Base-by-base conservation (phyloP, 2,329 filamentous ascomycete genomes). In the Arthrobotrys sphaeroides region DNA sequence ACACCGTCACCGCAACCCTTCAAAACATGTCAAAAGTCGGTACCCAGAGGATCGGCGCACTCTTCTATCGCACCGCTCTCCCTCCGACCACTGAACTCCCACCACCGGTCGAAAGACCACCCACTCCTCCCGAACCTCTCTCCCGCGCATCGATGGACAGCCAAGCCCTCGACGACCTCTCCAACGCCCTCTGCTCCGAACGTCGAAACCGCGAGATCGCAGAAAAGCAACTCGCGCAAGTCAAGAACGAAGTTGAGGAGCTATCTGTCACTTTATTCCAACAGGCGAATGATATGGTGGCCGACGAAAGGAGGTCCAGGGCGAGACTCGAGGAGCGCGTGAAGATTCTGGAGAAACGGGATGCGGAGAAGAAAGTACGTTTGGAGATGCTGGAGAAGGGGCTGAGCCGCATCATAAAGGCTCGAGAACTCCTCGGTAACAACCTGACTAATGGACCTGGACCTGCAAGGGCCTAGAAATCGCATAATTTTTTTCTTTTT, bases 231-330 rank as follows among this genome's bases (percentile, higher is more conserved):
- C 84, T 92, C 18, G 86, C 85, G 77, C 87, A 88, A 57, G 90
- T 91, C 59, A 89, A 88, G 80, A 85, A 84, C 10, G 92, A 95
- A 84, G 87, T 94, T 18, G 92, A 94, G 83, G 92, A 95, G 83
- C 84, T 95, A 77, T 91, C 88, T 80, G 90, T 88, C 18, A 87
- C 87, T 59, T 84, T 95, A 64, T 95, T 95, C 81, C 89, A 91
- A 83, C 90, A 94, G 84, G 92, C 92, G 60, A 95, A 95, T 81
- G 89, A 93, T 83, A 95, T 95, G 92, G 92, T 95, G 18, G 91
- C 92, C 1, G 85, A 87, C 16, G 92, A 95, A 84, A 85, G 92
- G 45, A 86, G 88, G 68, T 90, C 90, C 33, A 84, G 91, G 72
- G 90, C 90, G 4, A 87, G 86, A 80, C 85, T 95, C 22, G 90